Evolutionary conservation across 257 asterid genomes (phyloP), one percentile per base, ranked within the genome.

Genomic region (Parsonsia alboflavescens): DNA sequence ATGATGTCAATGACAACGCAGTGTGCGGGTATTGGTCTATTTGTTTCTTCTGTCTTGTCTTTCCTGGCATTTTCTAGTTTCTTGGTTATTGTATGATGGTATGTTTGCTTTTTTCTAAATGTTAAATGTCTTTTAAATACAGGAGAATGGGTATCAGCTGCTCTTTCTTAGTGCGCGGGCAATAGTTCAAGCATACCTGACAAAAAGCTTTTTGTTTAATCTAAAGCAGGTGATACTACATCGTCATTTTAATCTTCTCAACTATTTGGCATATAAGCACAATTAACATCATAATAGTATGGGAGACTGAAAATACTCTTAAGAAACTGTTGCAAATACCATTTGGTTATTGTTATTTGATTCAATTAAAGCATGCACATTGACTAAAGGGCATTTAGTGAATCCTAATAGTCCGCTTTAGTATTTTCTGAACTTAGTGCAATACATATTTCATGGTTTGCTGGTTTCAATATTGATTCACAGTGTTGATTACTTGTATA

Each of bases 81-180:
- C 30, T 54, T 57, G 16, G 48, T 28, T 39, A 52, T 15, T 10
- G 58, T 77, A 52, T 10, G 36, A 7, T 39, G 42, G 21, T 52
- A 76, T 24, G 12, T 16, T 26, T 45, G 21, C 63, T 36, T 68
- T 15, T n/a, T n/a, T 22, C 28, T 21, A 30, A 54, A 69, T 50
- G 75, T 68, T 68, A 12, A 39, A 24, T 64, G 4, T 41, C n/a
- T 16, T 70, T 57, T 53, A 16, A 68, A 54, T 73, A 62, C 90
- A 93, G 99, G 99, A 88, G 82, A 93, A 96, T 71, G 98, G 99
- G 46, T 96, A 93, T 85, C 99, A 96, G 86, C 93, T 96, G 59
- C 87, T 96, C 78, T 96, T 96, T 83, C 86, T 96, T 75, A 93
- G 99, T 80, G 99, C 99, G 68, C 96, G 99, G 9, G 97, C 99